A percentile compares a stretch with the other conserved stretches of the same genome.
phyloP scores from a whole-genome alignment of 2,329 filamentous ascomycete species.

The Aureobasidium sp. region DNA sequence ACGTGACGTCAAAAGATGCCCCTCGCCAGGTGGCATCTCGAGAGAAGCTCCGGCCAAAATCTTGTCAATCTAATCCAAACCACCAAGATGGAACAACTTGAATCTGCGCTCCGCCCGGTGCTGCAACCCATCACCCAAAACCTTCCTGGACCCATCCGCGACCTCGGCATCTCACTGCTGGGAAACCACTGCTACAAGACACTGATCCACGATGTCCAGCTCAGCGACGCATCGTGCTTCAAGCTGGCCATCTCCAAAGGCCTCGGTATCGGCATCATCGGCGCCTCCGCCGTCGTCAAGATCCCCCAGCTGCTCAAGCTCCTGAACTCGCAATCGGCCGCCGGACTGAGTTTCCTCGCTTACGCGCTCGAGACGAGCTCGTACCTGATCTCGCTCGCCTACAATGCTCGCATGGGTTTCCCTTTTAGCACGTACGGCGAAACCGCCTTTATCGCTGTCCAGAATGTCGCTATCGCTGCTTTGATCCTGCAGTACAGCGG shows the following conservation, averaged over 20 bases:
- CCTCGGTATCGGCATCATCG: conserved; percentile 88
- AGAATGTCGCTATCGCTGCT: conserved; percentile 84
- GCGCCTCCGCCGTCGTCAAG: conserved; percentile 85
- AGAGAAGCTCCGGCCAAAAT: background rate
- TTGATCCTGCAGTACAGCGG: conserved; percentile 80
- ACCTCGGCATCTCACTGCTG: conserved; percentile 71
- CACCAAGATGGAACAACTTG: conserved; percentile 39
- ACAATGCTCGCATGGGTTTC: conserved; percentile 84
- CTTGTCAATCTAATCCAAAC: background rate
- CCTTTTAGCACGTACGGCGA: conserved; percentile 97
- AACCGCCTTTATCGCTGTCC: conserved; percentile 81
- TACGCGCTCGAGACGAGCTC: conserved; percentile 87
- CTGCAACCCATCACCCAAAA: conserved; percentile 41
- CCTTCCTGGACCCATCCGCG: conserved; percentile 62
- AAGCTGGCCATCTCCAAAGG: conserved; percentile 88
- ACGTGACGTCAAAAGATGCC: background rate
- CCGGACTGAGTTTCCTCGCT: conserved; percentile 79
- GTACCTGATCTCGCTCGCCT: conserved; percentile 83
- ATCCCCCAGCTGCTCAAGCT: conserved; percentile 96
- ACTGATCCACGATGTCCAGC: conserved; percentile 77
- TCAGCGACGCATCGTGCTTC: conserved; percentile 68
- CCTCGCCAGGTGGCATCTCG: conserved; percentile 10
- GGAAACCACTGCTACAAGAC: conserved; percentile 75
- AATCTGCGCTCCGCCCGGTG: conserved; percentile 36
- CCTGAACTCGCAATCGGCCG: conserved; percentile 67